Evolutionary conservation across 495 filamentous ascomycete genomes (phyloP), one percentile per base, ranked within the genome.

Genomic region (Tuber magnatum): DNA sequence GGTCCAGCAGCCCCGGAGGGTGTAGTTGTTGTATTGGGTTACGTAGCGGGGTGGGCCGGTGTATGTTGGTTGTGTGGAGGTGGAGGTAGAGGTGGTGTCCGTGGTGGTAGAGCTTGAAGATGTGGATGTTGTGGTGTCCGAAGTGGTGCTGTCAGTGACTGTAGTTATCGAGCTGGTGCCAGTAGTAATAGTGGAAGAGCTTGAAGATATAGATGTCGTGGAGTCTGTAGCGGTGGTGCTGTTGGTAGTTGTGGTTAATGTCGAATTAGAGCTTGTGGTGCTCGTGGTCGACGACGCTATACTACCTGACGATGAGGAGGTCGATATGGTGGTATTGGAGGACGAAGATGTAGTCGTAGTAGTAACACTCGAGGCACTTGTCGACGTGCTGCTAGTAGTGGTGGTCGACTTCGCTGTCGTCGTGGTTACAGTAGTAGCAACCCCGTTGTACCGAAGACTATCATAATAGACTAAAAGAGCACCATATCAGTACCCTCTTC

Each of bases 1-100:
- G 10, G 74, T 76, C 71, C 83, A 85, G 71, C 84, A 85, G 32
- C 81, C 83, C 44, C 71, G 69, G 46, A 72, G 71, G 14, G 51
- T 75, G 69, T 74, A 77, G 38, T 76, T 73, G 65, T 39, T 69
- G 35, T 70, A 42, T 78, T 75, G 51, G 68, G 69, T 61, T 35
- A 77, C 65, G 41, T 74, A 74, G 16, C 70, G 16, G 24, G 75
- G 75, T 20, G 32, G 41, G 22, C 74, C 74, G 12, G 74, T 75
- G 20, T 38, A 65, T 14, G 74, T 72, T 44, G 74, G 38, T 12
- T 18, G 35, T 44, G 75, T 22, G 14, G 80, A 72, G 43, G 22
- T 81, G 41, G 76, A 76, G 20, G 78, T 73, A n/a, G 78, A 61
- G 20, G 74, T 81, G 12, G 68, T 73, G 14, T n/a, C 65, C 46